phyloP scores from a whole-genome alignment of 192 early-diverging fungal species.

The Glomus cerebriforme region DNA sequence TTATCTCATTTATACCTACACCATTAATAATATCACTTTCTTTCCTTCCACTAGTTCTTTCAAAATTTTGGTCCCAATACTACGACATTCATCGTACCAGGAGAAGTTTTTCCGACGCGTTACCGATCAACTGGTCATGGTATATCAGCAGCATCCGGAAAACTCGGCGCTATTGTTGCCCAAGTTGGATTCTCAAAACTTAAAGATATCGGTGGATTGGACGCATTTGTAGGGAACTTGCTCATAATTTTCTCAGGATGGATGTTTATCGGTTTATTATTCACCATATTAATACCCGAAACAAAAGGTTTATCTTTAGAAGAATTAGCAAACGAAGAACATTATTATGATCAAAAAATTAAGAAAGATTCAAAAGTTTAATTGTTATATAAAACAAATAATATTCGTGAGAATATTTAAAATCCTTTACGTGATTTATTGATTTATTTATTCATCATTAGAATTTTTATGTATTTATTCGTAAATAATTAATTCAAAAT shows the following conservation, averaged over 20 bases:
- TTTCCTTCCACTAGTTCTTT: conserved; percentile 55
- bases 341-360: neutral
- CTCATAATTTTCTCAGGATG: conserved; percentile 74
- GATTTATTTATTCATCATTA: no score
- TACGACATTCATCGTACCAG: conserved; percentile 86
- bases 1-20: no score
- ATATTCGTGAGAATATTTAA: no score
- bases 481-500: no score
- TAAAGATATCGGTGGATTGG: conserved; percentile 68
- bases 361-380: neutral
- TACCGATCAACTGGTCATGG: conserved; percentile 81
- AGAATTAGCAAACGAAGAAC: conserved; percentile 58
- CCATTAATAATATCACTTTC: conserved; percentile 35
- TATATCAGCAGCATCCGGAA: conserved; percentile 79
- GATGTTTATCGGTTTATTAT: conserved; percentile 70
- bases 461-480: no score
- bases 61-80: conserved; percentile 96
- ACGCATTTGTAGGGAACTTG: conserved; percentile 60
- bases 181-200: conserved; percentile 71
- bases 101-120: conserved; percentile 81
- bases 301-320: conserved; percentile 79
- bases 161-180: conserved; percentile 76
- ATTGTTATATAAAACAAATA: no score
- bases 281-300: conserved; percentile 71
- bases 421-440: no score